Percentiles rank a stretch among this genome's conserved stretches.
Conservation (phyloP, 345 rosid species). For the Raphanus sativus region DNA sequence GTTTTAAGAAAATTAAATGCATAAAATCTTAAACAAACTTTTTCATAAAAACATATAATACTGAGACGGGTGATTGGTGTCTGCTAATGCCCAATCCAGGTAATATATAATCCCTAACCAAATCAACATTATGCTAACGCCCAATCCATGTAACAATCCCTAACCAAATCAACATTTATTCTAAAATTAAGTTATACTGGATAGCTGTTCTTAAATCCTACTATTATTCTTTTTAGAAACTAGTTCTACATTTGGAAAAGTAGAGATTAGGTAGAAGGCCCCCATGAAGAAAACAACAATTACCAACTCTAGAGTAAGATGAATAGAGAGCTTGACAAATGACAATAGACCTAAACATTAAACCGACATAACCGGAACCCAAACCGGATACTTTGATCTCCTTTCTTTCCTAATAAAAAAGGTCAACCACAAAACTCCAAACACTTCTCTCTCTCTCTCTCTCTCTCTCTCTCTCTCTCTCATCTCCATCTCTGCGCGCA, state of each 20-base stretch:
- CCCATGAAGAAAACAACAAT: not conserved
- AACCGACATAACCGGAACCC: constrained; percentile 17
- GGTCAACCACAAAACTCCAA: constrained; percentile 26
- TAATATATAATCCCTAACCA: not conserved
- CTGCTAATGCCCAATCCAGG: not conserved
- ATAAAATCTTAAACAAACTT: not conserved
- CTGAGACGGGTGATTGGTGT: not conserved
- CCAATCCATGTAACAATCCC: not conserved
- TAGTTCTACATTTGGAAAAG: not conserved
- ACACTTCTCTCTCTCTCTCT: not conserved
- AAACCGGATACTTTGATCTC: constrained; percentile 19
- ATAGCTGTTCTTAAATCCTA: not conserved
- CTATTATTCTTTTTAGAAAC: not conserved
- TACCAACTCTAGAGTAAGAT: not conserved
- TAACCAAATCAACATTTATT: not conserved
- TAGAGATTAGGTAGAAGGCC: not conserved
- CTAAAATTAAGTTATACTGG: not conserved
- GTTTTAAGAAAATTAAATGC: not conserved
- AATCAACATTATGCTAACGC: not conserved
- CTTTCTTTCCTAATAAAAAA: not conserved
- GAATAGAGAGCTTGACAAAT: not conserved
- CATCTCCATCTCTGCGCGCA: constrained; percentile 35
- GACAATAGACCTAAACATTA: not conserved
- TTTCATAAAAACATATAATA: not conserved
- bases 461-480: constrained; percentile 14